Base-by-base conservation (phyloP, 495 filamentous ascomycete genomes). In the Penicillium salamii region DNA sequence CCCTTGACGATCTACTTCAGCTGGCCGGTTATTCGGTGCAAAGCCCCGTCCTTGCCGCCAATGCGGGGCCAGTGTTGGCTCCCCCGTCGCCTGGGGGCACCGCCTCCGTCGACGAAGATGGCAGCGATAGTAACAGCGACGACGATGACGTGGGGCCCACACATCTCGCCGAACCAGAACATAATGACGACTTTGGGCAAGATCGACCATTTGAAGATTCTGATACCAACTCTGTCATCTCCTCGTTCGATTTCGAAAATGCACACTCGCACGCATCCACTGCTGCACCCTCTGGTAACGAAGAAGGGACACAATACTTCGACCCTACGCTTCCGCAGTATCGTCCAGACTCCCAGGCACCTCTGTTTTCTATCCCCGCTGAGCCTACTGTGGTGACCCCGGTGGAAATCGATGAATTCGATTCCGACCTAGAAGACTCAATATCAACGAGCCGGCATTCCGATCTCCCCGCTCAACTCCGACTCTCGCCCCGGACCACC, bases 301-400 rank as follows among this genome's bases (percentile, higher is more conserved):
- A 40, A 29, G 36, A 58, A 0, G 46, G 46, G 23, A 23, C 32
- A 1, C 45, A 20, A 12, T 63, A 74, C 38, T 74, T 75, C 31
- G 85, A 89, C 56, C 87, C 84, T 9, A 89, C 85, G 12, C 74
- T 89, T 45, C 87, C 85, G 8, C 87, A 89, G 55, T 81, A 86
- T 62, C 77, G 84, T 31, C 84, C 83, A 5, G 79, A 82, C 37
- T 62, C 63, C 12, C 59, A 59, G 1, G 33, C 53, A 41, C 11
- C 41, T 23, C 59, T 60, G n/a, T n/a, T n/a, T 28, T 48, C 46
- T 8, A 50, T 55, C 49, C 38, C 23, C 12, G 50, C 54, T 2
- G 43, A 54, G 34, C 41, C 52, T 18, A 29, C 17, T 31, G 33
- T 49, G 13, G 42, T 54, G 26, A 20, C 26, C 9, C 21, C 31